These are phyloP conservation scores for Pisolithus microcarpus DNA, from an alignment of 768 basidiomycete genomes.

Conservation along the genomic window DNA sequence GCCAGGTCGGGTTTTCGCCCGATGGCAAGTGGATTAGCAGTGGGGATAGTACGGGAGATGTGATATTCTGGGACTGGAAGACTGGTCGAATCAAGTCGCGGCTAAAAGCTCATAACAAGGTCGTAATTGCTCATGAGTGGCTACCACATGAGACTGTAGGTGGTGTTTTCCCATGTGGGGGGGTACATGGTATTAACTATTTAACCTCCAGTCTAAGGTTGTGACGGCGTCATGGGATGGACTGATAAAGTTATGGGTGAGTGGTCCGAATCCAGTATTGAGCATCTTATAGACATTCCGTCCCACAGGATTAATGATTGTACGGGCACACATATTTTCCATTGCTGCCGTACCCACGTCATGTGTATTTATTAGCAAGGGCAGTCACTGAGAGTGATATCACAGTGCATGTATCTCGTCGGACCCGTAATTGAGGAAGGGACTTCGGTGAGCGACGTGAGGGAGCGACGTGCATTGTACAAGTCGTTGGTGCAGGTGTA, in stretches of 20 bases:
- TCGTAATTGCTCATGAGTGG: conserved; percentile 98
- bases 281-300: conserved; percentile 1
- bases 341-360: background rate
- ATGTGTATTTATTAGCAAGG: no score
- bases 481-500: no score
- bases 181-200: conserved; percentile 7
- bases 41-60: conserved; percentile 89
- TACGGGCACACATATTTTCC: background rate
- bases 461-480: no score
- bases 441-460: no score
- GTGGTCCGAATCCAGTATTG: conserved; percentile 20
- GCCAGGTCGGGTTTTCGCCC: conserved; percentile 94
- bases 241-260: conserved; percentile 93
- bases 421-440: no score
- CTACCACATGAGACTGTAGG: conserved; percentile 93
- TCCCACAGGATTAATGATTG: conserved; percentile 25
- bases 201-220: conserved; percentile 72
- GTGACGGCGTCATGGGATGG: conserved; percentile 98
- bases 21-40: conserved; percentile 98
- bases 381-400: no score
- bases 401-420: no score
- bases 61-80: conserved; percentile 99
- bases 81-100: conserved; percentile 92
- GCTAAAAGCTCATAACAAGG: conserved; percentile 84
- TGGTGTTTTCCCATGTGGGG: conserved; percentile 11